These are phyloP conservation scores for Rhizopogon rudus DNA, from an alignment of 768 basidiomycete species.

Conservation along the genomic window DNA sequence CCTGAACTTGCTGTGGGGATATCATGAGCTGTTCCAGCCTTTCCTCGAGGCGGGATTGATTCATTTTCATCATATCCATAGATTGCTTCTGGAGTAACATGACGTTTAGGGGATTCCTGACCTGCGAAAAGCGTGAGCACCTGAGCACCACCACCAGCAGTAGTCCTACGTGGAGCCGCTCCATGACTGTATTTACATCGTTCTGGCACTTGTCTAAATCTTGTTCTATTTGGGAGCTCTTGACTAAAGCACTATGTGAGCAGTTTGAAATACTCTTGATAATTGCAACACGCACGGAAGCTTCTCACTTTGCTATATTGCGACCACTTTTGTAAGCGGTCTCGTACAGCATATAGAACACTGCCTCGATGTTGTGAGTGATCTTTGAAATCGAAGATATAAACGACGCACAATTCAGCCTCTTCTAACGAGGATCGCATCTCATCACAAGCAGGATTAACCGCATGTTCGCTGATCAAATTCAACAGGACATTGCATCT, in stretches of 20 bases:
- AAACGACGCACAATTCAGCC: conserved; percentile 34
- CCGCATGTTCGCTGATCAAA: conserved; percentile 35
- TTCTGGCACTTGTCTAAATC: conserved; percentile 38
- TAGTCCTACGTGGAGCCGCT: conserved; percentile 36
- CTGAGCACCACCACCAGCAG: background rate
- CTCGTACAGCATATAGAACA: conserved; percentile 35
- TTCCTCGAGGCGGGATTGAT: conserved; percentile 32
- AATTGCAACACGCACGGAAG: conserved; percentile 29
- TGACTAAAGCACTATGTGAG: conserved; percentile 28
- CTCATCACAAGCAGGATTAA: conserved; percentile 35
- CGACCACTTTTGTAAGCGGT: conserved; percentile 35
- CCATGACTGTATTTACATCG: conserved; percentile 39
- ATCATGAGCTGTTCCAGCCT: conserved; percentile 37
- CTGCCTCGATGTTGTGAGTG: conserved; percentile 18
- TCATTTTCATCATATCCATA: conserved; percentile 17
- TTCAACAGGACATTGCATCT: conserved; percentile 37
- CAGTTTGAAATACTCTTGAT: background rate
- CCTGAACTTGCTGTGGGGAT: conserved; percentile 30
- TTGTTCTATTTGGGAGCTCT: conserved; percentile 40
- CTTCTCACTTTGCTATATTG: conserved; percentile 32
- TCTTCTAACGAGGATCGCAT: conserved; percentile 37
- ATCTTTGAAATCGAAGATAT: background rate
- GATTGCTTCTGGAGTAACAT: conserved; percentile 26
- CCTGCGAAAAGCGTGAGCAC: conserved; percentile 8
- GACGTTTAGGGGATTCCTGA: conserved; percentile 16